Percentiles rank a stretch among this genome's conserved stretches.
phyloP scores from a whole-genome alignment of 371 early-diverging fungal species.

The Coemansia sp. region DNA sequence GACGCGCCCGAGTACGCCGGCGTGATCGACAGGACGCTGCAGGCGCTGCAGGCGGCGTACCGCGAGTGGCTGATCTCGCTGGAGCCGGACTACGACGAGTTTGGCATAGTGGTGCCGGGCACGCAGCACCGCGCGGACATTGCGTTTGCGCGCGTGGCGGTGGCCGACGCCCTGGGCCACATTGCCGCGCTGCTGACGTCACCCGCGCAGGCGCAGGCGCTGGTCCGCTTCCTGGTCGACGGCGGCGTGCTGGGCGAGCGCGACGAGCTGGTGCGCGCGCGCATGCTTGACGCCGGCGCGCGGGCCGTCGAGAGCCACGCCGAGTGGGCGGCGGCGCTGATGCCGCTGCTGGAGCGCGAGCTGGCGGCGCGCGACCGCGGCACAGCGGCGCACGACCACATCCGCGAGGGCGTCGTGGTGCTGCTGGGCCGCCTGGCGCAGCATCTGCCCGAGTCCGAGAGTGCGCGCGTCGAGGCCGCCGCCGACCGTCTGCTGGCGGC shows the following conservation, averaged over 20 bases:
- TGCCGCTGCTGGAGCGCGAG: constrained; percentile 76
- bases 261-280: constrained; percentile 71
- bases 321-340: constrained; percentile 62
- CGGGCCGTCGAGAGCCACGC: constrained; percentile 73
- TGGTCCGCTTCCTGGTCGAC: constrained; percentile 79
- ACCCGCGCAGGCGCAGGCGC: constrained; percentile 53
- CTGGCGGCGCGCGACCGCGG: constrained; percentile 52
- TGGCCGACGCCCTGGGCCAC: constrained; percentile 72
- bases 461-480: constrained; percentile 69
- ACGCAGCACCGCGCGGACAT: constrained; percentile 81
- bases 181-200: constrained; percentile 66
- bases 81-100: constrained; percentile 87
- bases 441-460: constrained; percentile 70
- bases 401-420: constrained; percentile 90
- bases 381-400: constrained; percentile 67
- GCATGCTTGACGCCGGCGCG: constrained; percentile 87
- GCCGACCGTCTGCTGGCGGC: constrained; percentile 86
- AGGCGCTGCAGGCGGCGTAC: constrained; percentile 33
- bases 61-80: constrained; percentile 65
- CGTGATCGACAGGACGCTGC: constrained; percentile 10
- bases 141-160: constrained; percentile 77
- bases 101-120: constrained; percentile 84
- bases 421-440: constrained; percentile 89
- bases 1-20: constrained; percentile 5
- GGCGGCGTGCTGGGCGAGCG: constrained; percentile 87